Percentiles rank a stretch among this genome's conserved stretches.
These are phyloP conservation scores for Phytophthora kernoviae DNA, from an alignment of 352 stramenopile species.

Conservation along the genomic window DNA sequence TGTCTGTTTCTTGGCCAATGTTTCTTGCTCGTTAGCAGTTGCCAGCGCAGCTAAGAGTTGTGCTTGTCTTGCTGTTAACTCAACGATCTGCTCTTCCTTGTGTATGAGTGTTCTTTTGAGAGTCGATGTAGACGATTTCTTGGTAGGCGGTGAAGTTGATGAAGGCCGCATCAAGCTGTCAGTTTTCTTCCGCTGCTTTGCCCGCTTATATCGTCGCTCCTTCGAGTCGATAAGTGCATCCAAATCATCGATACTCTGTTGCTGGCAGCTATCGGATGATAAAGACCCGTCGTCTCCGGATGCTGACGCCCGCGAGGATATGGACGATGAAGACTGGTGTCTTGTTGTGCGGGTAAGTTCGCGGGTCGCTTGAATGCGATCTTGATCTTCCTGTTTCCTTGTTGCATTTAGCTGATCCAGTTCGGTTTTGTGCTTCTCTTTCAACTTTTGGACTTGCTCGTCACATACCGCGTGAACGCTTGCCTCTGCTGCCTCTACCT, in stretches of 20 bases:
- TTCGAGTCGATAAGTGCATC: conserved; percentile 46
- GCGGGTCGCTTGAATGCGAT: background rate
- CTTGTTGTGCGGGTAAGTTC: conserved; percentile 14
- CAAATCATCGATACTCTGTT: conserved; percentile 45
- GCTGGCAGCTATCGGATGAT: conserved; percentile 14
- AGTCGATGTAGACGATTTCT: conserved; percentile 11
- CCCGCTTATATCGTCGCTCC: conserved; percentile 28
- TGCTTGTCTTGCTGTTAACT: conserved; percentile 31
- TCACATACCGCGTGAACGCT: conserved; percentile 50
- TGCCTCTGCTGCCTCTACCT: conserved; percentile 38
- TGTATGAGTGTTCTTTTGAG: conserved; percentile 38
- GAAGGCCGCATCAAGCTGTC: conserved; percentile 12
- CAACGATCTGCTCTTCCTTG: conserved; percentile 50
- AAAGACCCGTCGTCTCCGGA: conserved; percentile 15
- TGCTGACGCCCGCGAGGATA: conserved; percentile 21
- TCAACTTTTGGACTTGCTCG: conserved; percentile 32
- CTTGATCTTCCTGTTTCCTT: conserved; percentile 10
- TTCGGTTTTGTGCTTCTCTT: conserved; percentile 48
- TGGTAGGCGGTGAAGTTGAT: conserved; percentile 16
- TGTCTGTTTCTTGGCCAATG: conserved; percentile 56
- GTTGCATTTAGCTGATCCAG: conserved; percentile 28
- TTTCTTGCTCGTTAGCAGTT: conserved; percentile 79
- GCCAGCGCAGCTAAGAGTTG: conserved; percentile 54
- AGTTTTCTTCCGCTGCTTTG: conserved; percentile 21
- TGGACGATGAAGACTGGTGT: conserved; percentile 30